Base-by-base conservation (phyloP, 164 flowering plant genomes). In the Vitis rotundifolia region DNA sequence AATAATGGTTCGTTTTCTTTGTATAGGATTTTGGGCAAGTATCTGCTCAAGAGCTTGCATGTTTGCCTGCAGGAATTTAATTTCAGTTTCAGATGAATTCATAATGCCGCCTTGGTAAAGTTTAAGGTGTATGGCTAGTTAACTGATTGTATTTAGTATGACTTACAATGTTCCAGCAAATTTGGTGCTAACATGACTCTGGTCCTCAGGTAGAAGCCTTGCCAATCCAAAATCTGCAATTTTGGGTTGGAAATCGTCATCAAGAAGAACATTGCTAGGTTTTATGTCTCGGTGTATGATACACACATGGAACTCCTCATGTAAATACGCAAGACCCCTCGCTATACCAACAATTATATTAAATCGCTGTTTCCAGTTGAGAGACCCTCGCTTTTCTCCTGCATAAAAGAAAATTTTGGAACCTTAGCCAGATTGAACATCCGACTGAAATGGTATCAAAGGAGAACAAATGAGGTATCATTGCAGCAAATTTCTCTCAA, bases 131-230 rank as follows among this genome's bases (percentile, higher is more conserved):
- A 37, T 37, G 44, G 44, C 44, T 37, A 37, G 44, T 37, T 3
- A 37, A 37, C 44, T 37, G 7, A 37, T 37, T 37, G 44, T 37
- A 22, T 22, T 22, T 37, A 37, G 7, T 37, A 37, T 0, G 44
- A 76, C 87, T 83, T 72, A 89, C 93, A 87, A 59, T 49, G 90
- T 89, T 26, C 93, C 93, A 1, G 88, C 90, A 72, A 88, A 82
- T 79, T 65, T 80, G 64, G 90, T 86, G 72, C 71, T 84, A 29
- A 85, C 62, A 77, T 88, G 92, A 71, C 76, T 83, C 61, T 75
- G 79, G 76, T 81, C 80, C 67, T 79, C 85, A 9, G 90, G 88
- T 19, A 85, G 77, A 70, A 85, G 84, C 75, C 86, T 80, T 31
- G 90, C 90, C 61, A 87, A 73, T 18, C 88, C 93, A 56, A 87